Percentiles rank a stretch among this genome's conserved stretches.
These are phyloP conservation scores for Spathaspora passalidarum DNA, from an alignment of 805 yeast genomes.

Conservation along the genomic window DNA sequence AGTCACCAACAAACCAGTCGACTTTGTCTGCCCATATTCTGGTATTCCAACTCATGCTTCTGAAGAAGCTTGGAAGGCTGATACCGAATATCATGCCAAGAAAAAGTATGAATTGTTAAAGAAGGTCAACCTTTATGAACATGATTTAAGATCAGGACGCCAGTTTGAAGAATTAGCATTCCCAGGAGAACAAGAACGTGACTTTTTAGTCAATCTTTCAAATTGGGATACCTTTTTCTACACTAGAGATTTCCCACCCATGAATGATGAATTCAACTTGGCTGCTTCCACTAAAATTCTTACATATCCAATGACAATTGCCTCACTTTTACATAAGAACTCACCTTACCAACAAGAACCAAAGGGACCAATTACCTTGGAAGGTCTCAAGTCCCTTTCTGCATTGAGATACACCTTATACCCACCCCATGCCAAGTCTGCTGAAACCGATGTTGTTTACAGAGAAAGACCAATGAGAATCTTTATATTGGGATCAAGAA, in stretches of 20 bases:
- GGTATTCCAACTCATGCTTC: conserved; percentile 97
- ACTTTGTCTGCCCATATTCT: conserved; percentile 85
- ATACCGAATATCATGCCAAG: conserved; percentile 64
- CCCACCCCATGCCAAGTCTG: conserved; percentile 48
- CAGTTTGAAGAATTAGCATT: conserved; percentile 94
- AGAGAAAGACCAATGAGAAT: conserved; percentile 88
- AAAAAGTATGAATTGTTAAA: conserved; percentile 71
- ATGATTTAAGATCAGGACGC: conserved; percentile 90
- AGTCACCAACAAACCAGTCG: conserved; percentile 74
- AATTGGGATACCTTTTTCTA: conserved; percentile 94
- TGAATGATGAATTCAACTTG: conserved; percentile 95
- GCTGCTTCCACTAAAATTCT: conserved; percentile 95
- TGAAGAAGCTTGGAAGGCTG: conserved; percentile 83
- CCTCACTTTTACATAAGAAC: conserved; percentile 73
- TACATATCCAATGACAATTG: conserved; percentile 89
- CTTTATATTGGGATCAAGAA: conserved; percentile 86
- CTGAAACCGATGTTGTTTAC: conserved; percentile 53
- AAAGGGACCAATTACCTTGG: conserved; percentile 83
- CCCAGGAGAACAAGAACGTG: conserved; percentile 76
- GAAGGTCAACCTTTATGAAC: conserved; percentile 90
- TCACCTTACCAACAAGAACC: conserved; percentile 83
- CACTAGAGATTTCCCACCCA: conserved; percentile 87
- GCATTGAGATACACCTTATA: conserved; percentile 88
- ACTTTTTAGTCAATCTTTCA: conserved; percentile 69
- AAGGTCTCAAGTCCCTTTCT: conserved; percentile 90